Evolutionary conservation across 768 basidiomycete genomes (phyloP).

Genomic region (Calocybe gangraenosa): DNA sequence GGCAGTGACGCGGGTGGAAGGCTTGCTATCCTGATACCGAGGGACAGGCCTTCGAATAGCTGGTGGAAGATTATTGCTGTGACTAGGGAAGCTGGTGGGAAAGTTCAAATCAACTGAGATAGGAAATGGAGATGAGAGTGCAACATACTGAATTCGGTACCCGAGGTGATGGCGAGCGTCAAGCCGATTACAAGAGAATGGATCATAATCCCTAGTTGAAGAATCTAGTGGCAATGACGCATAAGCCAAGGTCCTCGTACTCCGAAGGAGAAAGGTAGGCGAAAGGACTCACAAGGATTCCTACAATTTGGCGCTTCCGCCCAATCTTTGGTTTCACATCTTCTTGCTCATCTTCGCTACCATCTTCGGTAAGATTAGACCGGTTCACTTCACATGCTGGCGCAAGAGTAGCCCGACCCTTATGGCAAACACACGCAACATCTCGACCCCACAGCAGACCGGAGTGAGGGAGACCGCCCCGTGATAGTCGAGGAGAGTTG

Average conservation of each 20-base stretch:
- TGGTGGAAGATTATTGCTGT: slow-evolving; percentile 81
- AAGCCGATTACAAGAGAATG: slow-evolving; percentile 79
- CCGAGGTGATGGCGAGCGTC: slow-evolving; percentile 66
- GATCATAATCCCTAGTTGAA: slow-evolving; percentile 85
- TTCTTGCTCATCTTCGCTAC: slow-evolving; percentile 12
- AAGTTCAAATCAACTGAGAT: background rate
- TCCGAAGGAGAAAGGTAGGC: background rate
- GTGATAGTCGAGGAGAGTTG: slow-evolving; percentile 17
- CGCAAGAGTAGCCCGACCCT: slow-evolving; percentile 6
- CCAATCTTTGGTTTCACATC: slow-evolving; percentile 34
- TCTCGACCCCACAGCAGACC: slow-evolving; percentile 14
- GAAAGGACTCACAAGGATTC: slow-evolving; percentile 55
- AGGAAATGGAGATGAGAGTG: background rate
- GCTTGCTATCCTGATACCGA: slow-evolving; percentile 75
- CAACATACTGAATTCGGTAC: slow-evolving; percentile 65
- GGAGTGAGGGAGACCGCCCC: slow-evolving; percentile 13
- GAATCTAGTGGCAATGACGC: slow-evolving; percentile 40
- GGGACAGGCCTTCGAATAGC: slow-evolving; percentile 78
- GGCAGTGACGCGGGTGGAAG: slow-evolving; percentile 40
- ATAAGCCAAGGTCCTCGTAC: background rate
- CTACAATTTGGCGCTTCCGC: slow-evolving; percentile 63
- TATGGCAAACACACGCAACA: slow-evolving; percentile 15
- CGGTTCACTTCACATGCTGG: slow-evolving; percentile 7
- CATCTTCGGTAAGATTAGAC: slow-evolving; percentile 8
- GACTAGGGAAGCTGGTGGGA: slow-evolving; percentile 55